Base-by-base conservation (phyloP, 257 asterid species). In the Haberlea rhodopensis region DNA sequence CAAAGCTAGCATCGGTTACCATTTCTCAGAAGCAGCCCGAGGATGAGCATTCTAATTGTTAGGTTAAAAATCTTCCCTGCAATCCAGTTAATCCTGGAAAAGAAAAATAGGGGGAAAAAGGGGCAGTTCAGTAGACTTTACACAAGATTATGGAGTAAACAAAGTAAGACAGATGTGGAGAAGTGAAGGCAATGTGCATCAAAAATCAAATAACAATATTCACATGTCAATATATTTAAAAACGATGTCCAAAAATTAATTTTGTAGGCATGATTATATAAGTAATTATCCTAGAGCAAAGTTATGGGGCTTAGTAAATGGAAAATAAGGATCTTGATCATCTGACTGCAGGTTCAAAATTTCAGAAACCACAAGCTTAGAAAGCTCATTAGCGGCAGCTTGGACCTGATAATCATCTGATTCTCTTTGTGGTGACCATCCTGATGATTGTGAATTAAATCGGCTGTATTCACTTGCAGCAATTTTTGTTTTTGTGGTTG, bases 401-500 rank as follows among this genome's bases (percentile, higher is more conserved):
- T 75, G 84, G 58, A 85, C 91, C 82, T 77, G 89, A 75, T 64
- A 71, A 73, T 82, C 78, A 63, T 85, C 85, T 15, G 84, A 73
- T 18, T 70, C 88, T 57, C 72, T 55, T 8, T 19, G 72, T 46
- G 27, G 57, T 3, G 84, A 62, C 79, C 84, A 82, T 46, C 75
- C 74, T 0, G 77, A 45, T 62, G 70, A 70, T 52, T 63, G 85
- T 19, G 82, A 73, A 70, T 71, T 83, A 57, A 80, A 60, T 72
- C 84, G 67, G 63, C 49, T 63, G 78, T 78, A 91, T 68, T 91
- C 96, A 23, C 65, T 72, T 53, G 98, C 96, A 66, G 95, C 98
- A 68, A 74, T 74, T 37, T 67, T 82, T 3, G 98, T 91, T 48
- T 76, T 84, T 21, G 73, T 89, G 21, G 86, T 67, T 13, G 84